Percentiles rank a stretch among this genome's conserved stretches.
These are phyloP conservation scores for Leishmania braziliensis DNA, from an alignment of 208 protist species.

Conservation along the genomic window DNA sequence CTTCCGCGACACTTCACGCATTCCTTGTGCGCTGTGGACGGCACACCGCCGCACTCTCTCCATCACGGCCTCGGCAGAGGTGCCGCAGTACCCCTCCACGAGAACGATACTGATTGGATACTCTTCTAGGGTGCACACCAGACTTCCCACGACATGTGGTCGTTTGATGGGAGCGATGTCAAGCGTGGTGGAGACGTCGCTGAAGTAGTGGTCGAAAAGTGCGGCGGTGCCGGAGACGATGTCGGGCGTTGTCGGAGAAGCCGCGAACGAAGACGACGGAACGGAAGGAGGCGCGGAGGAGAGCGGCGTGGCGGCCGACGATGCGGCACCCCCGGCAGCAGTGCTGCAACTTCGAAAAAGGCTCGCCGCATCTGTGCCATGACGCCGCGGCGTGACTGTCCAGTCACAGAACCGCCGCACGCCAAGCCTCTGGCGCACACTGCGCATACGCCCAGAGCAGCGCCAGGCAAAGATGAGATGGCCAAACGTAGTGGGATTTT, in stretches of 20 bases:
- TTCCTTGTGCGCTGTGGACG: neutral
- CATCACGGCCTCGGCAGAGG: conserved; percentile 15
- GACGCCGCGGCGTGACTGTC: neutral
- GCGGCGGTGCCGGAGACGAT: neutral
- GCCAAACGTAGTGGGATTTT: too few relatives aligned
- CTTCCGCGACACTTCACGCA: neutral
- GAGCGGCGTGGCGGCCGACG: neutral
- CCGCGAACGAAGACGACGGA: neutral
- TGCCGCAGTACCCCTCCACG: conserved; percentile 25
- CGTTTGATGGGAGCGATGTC: conserved; percentile 31
- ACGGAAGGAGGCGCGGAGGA: neutral
- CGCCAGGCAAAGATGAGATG: neutral
- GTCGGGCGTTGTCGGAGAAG: neutral
- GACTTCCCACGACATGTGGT: conserved; percentile 24
- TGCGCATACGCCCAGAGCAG: neutral
- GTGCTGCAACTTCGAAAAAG: neutral
- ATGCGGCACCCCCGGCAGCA: neutral
- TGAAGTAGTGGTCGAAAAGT: conserved; percentile 11
- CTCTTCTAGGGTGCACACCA: conserved; percentile 22
- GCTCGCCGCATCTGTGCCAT: neutral
- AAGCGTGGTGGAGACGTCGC: conserved; percentile 22
- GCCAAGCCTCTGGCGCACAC: neutral
- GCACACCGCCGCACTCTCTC: conserved; percentile 14
- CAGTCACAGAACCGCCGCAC: neutral
- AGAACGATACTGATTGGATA: conserved; percentile 18